Evolutionary conservation across 495 filamentous ascomycete species (phyloP), one percentile per base, ranked within the genome.

Genomic region (Aspergillus saccharolyticus): DNA sequence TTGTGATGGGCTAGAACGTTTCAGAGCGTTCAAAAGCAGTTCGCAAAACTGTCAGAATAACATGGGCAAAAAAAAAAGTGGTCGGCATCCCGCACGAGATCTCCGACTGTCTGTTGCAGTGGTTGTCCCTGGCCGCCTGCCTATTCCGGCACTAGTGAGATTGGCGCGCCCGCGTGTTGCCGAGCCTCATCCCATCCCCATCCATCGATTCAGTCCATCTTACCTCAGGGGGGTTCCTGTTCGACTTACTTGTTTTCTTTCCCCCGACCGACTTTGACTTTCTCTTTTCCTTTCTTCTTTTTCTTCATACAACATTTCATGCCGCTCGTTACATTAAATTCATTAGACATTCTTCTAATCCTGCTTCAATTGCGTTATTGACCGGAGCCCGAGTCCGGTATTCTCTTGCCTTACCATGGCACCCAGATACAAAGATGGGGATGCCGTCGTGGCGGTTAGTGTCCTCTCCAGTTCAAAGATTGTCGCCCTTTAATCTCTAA

Each of bases 361-460:
- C 61, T 60, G 61, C 44, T 54, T 63, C 56, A 67, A 25, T 50
- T 42, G 25, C 12, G 8, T 17, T 17, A 43, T 62, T 61, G 48
- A 44, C 55, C 57, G 47, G 54, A 65, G 58, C 42, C 43, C 42
- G 19, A 24, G 28, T 39, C 44, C 53, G 53, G 46, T 56, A 50
- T n/a, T 55, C 56, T 47, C 67, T 59, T 66, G 67, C 63, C 62
- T 72, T 68, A 73, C 73, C 68, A 91, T 90, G 88, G 83, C 85
- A 66, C 85, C 89, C 65, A 91, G 85, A 77, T 87, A 86, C 72
- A 96, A 93, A 78, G 91, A 97, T 63, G 91, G 91, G 72, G 87
- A 91, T 66, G 83, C 89, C 51, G 83, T 97, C 54, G 80, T 87
- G 61, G 78, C 89, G 56, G 85, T 89, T 71, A 66, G 79, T 75